Conservation (phyloP, 2,329 filamentous ascomycete genomes). For the Thelonectria olida region DNA sequence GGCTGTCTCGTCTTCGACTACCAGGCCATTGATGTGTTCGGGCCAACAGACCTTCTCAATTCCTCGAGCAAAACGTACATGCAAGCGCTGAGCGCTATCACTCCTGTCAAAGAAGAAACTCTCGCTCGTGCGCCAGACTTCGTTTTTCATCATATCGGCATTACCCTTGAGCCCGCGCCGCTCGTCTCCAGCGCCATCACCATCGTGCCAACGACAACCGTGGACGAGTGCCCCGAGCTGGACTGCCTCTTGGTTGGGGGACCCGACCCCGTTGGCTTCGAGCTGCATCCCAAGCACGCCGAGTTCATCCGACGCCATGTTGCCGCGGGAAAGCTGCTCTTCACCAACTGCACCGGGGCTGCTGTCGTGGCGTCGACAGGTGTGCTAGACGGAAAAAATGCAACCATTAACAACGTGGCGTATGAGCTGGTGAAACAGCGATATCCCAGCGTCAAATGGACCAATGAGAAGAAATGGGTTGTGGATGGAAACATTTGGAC, state of each 20-base stretch:
- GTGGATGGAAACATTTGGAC: constrained; percentile 58
- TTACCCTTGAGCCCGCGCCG: constrained; percentile 40
- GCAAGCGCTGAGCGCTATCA: constrained; percentile 8
- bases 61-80: constrained; percentile 35
- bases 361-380: constrained; percentile 45
- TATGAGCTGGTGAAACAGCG: constrained; percentile 41
- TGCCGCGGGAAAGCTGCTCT: constrained; percentile 46
- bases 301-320: constrained; percentile 48
- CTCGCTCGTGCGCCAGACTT: constrained; percentile 42
- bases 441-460: constrained; percentile 55
- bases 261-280: constrained; percentile 37
- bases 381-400: constrained; percentile 52
- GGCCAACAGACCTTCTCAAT: constrained; percentile 43
- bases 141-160: constrained; percentile 47
- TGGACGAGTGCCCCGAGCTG: constrained; percentile 47
- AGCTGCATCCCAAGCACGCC: constrained; percentile 41
- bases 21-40: constrained; percentile 46
- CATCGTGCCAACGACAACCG: constrained; percentile 42
- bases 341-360: constrained; percentile 51
- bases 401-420: constrained; percentile 52
- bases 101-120: constrained; percentile 29
- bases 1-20: constrained; percentile 40
- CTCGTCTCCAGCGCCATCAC: constrained; percentile 20
- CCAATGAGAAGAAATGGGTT: constrained; percentile 53
- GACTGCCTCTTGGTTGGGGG: constrained; percentile 50